phyloP scores from a whole-genome alignment of 2,329 filamentous ascomycete genomes.

The Diaporthe amygdali region DNA sequence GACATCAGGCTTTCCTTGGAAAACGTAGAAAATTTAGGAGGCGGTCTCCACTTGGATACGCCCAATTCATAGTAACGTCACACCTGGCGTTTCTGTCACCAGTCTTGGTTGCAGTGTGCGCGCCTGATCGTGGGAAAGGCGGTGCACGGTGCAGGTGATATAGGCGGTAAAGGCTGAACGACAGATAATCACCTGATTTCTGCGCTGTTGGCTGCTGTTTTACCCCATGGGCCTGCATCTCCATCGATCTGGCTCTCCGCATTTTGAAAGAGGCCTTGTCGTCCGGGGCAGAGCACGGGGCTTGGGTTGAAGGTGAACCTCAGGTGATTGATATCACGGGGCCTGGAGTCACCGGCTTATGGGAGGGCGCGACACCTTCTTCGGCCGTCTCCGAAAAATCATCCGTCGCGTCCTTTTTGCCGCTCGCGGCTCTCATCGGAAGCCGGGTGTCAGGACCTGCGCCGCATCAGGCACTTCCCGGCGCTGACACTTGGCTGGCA shows the following conservation, averaged over 20 bases:
- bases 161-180: conserved; percentile 1
- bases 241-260: neutral
- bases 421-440: neutral
- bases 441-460: neutral
- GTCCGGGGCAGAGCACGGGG: neutral
- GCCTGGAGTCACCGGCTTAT: neutral
- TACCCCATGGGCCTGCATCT: neutral
- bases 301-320: neutral
- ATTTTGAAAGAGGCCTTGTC: neutral
- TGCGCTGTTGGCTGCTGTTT: neutral
- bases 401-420: neutral
- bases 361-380: neutral
- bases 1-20: neutral
- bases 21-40: neutral
- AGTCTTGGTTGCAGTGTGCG: neutral
- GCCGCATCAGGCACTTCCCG: neutral
- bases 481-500: neutral
- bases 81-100: neutral
- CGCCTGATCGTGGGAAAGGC: neutral
- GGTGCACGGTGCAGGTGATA: neutral
- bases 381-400: conserved; percentile 17
- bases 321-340: conserved; percentile 6
- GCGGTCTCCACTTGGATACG: neutral
- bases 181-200: conserved; percentile 15
- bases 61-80: conserved; percentile 11